These are phyloP conservation scores for Hymenoscyphus fraxineus DNA, from an alignment of 2,329 filamentous ascomycete species.

Conservation along the genomic window DNA sequence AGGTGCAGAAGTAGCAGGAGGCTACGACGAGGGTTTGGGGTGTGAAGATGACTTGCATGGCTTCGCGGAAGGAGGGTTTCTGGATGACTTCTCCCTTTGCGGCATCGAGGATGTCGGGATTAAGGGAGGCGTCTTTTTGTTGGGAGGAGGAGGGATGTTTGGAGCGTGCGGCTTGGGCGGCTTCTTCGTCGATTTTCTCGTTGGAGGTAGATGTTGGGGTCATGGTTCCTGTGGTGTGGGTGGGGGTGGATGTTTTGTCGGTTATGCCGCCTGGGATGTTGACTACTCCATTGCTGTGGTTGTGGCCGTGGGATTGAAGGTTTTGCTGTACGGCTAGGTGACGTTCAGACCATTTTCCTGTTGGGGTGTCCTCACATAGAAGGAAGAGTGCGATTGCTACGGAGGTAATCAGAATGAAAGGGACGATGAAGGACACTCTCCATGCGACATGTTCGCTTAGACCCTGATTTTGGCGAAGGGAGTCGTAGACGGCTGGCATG, in stretches of 20 bases:
- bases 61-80: conserved; percentile 53
- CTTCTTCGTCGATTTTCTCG: conserved; percentile 42
- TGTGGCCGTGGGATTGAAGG: conserved; percentile 44
- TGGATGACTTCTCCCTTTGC: conserved; percentile 49
- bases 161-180: conserved; percentile 40
- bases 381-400: conserved; percentile 67
- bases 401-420: conserved; percentile 68
- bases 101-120: conserved; percentile 50
- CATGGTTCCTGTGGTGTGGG: neutral
- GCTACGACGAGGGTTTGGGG: conserved; percentile 54
- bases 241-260: conserved; percentile 13
- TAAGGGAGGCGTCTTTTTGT: conserved; percentile 41
- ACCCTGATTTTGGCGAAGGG: conserved; percentile 57
- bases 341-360: conserved; percentile 75
- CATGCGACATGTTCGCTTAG: conserved; percentile 68
- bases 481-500: conserved; percentile 87
- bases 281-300: conserved; percentile 35
- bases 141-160: conserved; percentile 38
- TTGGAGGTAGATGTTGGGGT: conserved; percentile 33
- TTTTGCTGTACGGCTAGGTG: conserved; percentile 40
- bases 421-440: conserved; percentile 81
- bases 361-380: conserved; percentile 76
- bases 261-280: conserved; percentile 33
- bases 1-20: conserved; percentile 59
- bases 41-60: conserved; percentile 44